Conservation (phyloP, 768 basidiomycete species). For the Brasilioporus rufonigricans region DNA sequence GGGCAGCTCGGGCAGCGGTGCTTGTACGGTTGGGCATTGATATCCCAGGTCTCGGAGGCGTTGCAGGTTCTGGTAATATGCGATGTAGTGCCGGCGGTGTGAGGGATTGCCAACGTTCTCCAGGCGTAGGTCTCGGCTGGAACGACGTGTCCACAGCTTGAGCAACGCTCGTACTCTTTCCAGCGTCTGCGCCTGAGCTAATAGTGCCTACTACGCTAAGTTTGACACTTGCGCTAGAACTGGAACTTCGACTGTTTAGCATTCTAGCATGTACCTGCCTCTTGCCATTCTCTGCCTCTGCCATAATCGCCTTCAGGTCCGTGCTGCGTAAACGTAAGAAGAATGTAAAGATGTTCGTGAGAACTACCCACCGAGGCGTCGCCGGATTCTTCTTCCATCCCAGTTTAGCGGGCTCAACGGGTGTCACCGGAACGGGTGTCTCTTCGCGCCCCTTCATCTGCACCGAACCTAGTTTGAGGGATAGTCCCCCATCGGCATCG, state of each 20-base stretch:
- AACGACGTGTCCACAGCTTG: background rate
- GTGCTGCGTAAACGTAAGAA: conserved; percentile 43
- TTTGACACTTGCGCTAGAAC: background rate
- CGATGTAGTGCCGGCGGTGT: conserved; percentile 8
- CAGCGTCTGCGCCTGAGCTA: background rate
- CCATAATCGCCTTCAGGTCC: conserved; percentile 86
- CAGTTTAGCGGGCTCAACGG: conserved; percentile 18
- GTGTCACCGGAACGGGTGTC: background rate
- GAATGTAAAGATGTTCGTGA: conserved; percentile 12
- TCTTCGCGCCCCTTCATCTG: conserved; percentile 9
- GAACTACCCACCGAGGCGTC: conserved; percentile 47
- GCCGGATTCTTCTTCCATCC: conserved; percentile 49
- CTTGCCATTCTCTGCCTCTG: conserved; percentile 55
- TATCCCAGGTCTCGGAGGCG: background rate
- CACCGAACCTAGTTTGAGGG: conserved; percentile 21
- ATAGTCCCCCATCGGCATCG: conserved; percentile 48
- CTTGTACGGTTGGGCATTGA: background rate
- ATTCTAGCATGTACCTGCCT: conserved; percentile 3
- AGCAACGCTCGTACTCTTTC: background rate
- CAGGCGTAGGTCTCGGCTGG: background rate
- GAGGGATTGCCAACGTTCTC: conserved; percentile 8
- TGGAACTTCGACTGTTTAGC: conserved; percentile 1
- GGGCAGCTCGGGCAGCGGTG: conserved; percentile 13
- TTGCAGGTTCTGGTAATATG: conserved; percentile 6
- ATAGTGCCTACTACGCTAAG: background rate